Conservation (phyloP, 176 grass and related monocot species). For the Phyllostachys edulis region DNA sequence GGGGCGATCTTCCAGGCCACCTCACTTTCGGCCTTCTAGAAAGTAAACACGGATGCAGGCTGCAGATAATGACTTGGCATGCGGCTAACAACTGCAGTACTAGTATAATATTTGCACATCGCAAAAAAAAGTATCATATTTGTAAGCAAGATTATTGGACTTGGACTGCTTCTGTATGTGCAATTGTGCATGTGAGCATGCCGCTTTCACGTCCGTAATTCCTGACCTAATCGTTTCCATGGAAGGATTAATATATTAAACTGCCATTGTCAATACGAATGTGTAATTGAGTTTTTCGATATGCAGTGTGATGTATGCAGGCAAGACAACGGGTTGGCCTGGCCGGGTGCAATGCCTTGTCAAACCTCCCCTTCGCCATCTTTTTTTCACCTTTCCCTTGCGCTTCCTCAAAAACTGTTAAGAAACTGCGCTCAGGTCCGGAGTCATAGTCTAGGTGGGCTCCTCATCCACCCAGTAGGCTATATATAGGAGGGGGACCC, state of each 20-base stretch:
- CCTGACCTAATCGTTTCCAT: neutral
- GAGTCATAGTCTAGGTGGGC: too few relatives aligned
- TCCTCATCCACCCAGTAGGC: too few relatives aligned
- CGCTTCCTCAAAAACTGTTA: neutral
- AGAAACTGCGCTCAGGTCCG: too few relatives aligned
- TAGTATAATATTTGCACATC: neutral
- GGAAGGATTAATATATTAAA: neutral
- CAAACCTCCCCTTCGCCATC: neutral
- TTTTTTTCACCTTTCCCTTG: neutral
- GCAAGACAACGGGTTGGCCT: neutral
- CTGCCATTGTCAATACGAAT: neutral
- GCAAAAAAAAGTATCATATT: neutral
- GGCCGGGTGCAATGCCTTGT: neutral
- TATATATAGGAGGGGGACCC: too few relatives aligned
- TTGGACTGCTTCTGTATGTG: neutral
- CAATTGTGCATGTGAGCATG: neutral
- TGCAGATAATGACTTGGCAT: neutral
- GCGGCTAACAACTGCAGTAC: neutral
- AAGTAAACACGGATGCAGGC: neutral
- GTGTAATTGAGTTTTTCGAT: neutral
- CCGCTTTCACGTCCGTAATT: neutral
- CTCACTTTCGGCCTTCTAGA: neutral
- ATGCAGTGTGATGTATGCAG: neutral
- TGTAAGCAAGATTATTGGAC: neutral
- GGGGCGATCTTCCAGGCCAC: neutral